Conservation (phyloP, 805 yeast genomes). For the Barnettozyma populi region DNA sequence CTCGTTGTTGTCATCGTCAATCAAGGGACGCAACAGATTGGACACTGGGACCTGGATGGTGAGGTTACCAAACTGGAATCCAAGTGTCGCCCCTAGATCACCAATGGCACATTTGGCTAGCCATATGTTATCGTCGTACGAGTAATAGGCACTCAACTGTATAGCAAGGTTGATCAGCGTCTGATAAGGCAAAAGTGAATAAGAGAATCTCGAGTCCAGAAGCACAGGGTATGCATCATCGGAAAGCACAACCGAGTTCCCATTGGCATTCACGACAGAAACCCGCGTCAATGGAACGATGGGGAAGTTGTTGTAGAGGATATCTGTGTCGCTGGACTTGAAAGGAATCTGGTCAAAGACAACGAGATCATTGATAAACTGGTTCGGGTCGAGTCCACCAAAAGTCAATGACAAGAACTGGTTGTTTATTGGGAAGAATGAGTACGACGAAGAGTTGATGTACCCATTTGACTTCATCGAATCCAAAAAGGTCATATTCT, state of each 20-base stretch:
- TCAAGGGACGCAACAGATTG: slow-evolving; percentile 39
- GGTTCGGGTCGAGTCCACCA: slow-evolving; percentile 52
- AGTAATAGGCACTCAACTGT: slow-evolving; percentile 63
- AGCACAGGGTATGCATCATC: slow-evolving; percentile 38
- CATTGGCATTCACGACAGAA: slow-evolving; percentile 38
- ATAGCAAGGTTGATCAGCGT: slow-evolving; percentile 57
- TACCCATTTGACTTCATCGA: slow-evolving; percentile 25
- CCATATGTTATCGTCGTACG: slow-evolving; percentile 46
- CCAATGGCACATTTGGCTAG: slow-evolving; percentile 54
- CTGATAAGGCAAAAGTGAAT: slow-evolving; percentile 49
- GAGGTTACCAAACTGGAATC: slow-evolving; percentile 48
- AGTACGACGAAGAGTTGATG: slow-evolving; percentile 38
- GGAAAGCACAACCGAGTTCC: slow-evolving; percentile 16
- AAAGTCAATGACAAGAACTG: slow-evolving; percentile 37
- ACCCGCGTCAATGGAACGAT: slow-evolving; percentile 43
- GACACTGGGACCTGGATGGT: slow-evolving; percentile 44
- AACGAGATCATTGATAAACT: slow-evolving; percentile 42
- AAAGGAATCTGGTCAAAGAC: slow-evolving; percentile 46
- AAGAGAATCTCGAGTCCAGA: slow-evolving; percentile 49
- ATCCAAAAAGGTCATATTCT: slow-evolving; percentile 27
- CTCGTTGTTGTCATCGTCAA: slow-evolving; percentile 25
- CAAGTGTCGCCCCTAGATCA: slow-evolving; percentile 42
- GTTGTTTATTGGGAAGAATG: slow-evolving; percentile 30
- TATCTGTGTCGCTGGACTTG: slow-evolving; percentile 13
- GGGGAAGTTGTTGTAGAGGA: slow-evolving; percentile 32